These are phyloP conservation scores for Xylaria longipes DNA, from an alignment of 495 filamentous ascomycete species.

Conservation along the genomic window DNA sequence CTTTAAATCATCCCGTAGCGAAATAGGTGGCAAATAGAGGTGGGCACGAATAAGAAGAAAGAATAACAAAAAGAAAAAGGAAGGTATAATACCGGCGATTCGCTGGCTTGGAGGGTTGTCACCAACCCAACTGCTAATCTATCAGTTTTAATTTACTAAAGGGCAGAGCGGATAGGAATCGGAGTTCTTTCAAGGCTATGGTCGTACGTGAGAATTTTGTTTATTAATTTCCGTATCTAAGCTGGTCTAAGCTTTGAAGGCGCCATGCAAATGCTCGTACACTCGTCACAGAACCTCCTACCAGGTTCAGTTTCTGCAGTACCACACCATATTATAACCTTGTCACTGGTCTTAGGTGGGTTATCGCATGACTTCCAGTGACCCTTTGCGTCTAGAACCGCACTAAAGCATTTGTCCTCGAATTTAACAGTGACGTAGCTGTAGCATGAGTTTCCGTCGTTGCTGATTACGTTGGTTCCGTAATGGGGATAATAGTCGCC, in stretches of 20 bases:
- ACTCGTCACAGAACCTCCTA: neutral
- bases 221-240: neutral
- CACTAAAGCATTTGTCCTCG: neutral
- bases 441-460: neutral
- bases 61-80: too few relatives aligned
- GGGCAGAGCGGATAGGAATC: too few relatives aligned
- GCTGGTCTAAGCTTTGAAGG: neutral
- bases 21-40: too few relatives aligned
- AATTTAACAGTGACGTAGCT: neutral
- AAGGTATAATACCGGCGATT: too few relatives aligned
- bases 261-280: neutral
- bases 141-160: too few relatives aligned
- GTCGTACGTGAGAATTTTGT: too few relatives aligned
- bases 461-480: neutral
- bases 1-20: too few relatives aligned
- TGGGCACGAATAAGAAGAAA: too few relatives aligned
- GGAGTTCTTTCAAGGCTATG: too few relatives aligned
- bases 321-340: neutral
- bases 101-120: too few relatives aligned
- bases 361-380: neutral
- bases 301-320: neutral
- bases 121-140: too few relatives aligned
- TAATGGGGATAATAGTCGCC: neutral
- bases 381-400: neutral
- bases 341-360: neutral